phyloP scores from a whole-genome alignment of 768 basidiomycete genomes.

The Suillus luteus region DNA sequence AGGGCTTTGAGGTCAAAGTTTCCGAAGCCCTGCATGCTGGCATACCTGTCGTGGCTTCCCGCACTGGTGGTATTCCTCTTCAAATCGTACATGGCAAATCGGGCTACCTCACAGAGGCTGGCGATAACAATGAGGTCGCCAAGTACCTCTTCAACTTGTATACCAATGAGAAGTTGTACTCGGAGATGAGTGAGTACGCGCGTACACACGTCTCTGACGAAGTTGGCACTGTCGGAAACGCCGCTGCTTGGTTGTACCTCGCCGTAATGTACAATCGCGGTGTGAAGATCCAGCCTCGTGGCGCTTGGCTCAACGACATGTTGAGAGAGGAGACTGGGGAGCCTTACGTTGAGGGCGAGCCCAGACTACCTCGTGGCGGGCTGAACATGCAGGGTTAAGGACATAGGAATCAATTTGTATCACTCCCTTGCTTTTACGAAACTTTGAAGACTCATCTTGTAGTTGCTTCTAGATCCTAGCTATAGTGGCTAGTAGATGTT shows the following conservation, averaged over 20 bases:
- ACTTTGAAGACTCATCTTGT: background rate
- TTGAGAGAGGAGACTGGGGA: slow-evolving; percentile 76
- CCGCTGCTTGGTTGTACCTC: slow-evolving; percentile 64
- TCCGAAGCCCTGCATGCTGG: slow-evolving; percentile 93
- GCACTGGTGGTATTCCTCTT: slow-evolving; percentile 92
- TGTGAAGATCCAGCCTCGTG: slow-evolving; percentile 75
- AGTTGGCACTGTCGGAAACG: slow-evolving; percentile 82
- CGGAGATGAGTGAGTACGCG: slow-evolving; percentile 64
- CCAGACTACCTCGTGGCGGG: slow-evolving; percentile 65
- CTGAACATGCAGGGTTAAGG: slow-evolving; percentile 58
- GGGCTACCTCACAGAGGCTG: slow-evolving; percentile 79
- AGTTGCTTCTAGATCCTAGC: slow-evolving; percentile 4
- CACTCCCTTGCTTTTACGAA: background rate
- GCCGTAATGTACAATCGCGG: slow-evolving; percentile 82
- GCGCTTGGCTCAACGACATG: slow-evolving; percentile 85
- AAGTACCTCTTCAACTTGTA: slow-evolving; percentile 74
- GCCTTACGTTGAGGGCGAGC: slow-evolving; percentile 65
- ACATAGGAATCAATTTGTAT: background rate
- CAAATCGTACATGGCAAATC: slow-evolving; percentile 88
- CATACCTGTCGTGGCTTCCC: slow-evolving; percentile 80
- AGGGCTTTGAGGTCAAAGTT: slow-evolving; percentile 98
- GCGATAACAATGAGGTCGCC: slow-evolving; percentile 77
- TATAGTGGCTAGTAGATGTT: background rate
- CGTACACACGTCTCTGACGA: slow-evolving; percentile 81
- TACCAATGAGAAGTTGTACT: slow-evolving; percentile 71